Conservation (phyloP, 257 asterid species). For the Fraxinus pennsylvanica region DNA sequence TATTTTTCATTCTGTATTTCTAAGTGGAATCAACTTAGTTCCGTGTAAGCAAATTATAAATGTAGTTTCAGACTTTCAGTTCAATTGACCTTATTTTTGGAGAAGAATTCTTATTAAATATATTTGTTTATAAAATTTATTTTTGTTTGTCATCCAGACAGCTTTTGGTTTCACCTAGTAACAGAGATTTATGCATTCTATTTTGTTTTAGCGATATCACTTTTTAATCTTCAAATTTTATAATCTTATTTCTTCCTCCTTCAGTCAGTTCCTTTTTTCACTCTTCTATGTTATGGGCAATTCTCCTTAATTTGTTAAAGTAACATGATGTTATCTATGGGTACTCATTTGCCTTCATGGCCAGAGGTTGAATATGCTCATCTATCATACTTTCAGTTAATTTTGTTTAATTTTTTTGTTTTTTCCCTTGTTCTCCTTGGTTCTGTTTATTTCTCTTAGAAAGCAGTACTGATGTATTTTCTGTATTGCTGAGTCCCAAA, state of each 20-base stretch:
- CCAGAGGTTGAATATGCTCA: neutral
- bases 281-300: neutral
- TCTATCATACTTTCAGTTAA: neutral
- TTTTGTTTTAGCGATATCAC: neutral
- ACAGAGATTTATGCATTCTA: neutral
- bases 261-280: neutral
- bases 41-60: neutral
- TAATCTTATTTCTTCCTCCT: neutral
- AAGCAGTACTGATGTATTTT: neutral
- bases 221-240: too few relatives aligned
- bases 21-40: too few relatives aligned
- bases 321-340: neutral
- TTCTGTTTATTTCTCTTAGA: constrained; percentile 4
- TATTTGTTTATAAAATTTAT: too few relatives aligned
- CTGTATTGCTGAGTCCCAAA: neutral
- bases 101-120: neutral
- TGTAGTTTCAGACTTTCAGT: too few relatives aligned
- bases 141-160: neutral
- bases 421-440: neutral
- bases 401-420: neutral
- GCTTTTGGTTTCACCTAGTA: neutral
- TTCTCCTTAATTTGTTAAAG: neutral
- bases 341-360: neutral
- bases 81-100: neutral
- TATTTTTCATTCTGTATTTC: too few relatives aligned